A percentile compares a stretch with the other conserved stretches of the same genome.
Conservation (phyloP, 805 yeast genomes). For the Candida ulmi region DNA sequence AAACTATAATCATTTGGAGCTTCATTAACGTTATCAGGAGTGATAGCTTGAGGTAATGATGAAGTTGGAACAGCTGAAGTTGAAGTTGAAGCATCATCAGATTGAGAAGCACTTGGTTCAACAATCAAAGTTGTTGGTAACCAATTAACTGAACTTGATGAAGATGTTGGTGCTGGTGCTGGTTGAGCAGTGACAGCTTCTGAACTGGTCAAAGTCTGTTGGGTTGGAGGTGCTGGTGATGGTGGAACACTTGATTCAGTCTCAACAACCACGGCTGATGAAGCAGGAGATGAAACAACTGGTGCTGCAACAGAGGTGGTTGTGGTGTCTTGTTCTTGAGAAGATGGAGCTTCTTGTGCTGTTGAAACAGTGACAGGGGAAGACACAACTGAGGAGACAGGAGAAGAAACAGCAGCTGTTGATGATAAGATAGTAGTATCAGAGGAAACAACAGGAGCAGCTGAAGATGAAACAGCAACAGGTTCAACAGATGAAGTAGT, state of each 20-base stretch:
- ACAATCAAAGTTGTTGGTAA: constrained; percentile 39
- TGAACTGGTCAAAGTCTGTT: constrained; percentile 14
- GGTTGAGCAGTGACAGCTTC: not conserved
- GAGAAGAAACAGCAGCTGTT: not conserved
- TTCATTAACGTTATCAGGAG: constrained; percentile 46
- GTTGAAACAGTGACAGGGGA: not conserved
- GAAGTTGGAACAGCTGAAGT: constrained; percentile 33
- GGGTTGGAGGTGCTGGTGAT: not conserved
- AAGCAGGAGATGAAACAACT: not conserved
- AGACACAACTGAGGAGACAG: not conserved
- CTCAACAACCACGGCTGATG: not conserved
- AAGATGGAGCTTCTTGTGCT: not conserved
- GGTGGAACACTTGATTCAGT: not conserved
- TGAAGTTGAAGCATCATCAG: constrained; percentile 20
- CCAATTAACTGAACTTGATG: constrained; percentile 28
- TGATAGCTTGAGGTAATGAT: constrained; percentile 70
- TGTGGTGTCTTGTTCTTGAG: constrained; percentile 1
- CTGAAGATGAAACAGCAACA: not conserved
- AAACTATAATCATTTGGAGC: constrained; percentile 46
- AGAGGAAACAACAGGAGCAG: not conserved
- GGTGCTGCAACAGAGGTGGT: too few species aligned
- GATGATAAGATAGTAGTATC: not conserved
- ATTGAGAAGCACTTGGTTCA: constrained; percentile 22
- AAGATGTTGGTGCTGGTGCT: constrained; percentile 9
- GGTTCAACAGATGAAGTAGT: not conserved